A percentile compares a stretch with the other conserved stretches of the same genome.
phyloP scores from a whole-genome alignment of 257 asterid species.

The Schizonepeta tenuifolia region DNA sequence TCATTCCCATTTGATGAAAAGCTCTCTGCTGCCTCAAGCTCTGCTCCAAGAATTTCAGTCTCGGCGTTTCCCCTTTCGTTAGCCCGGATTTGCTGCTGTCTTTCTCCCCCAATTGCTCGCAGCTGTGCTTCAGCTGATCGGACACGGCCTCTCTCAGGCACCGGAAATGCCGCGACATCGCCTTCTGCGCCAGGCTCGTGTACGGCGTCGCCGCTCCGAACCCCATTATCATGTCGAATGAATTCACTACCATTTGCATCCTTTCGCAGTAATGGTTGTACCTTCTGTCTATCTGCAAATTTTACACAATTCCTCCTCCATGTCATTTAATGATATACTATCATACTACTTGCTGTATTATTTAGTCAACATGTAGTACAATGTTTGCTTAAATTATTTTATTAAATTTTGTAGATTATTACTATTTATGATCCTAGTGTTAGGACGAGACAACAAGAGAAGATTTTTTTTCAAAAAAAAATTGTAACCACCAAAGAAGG shows the following conservation, averaged over 20 bases:
- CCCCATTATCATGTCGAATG: constrained; percentile 95
- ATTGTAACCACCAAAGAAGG: too few species aligned
- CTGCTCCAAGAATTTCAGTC: constrained; percentile 76
- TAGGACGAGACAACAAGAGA: too few species aligned
- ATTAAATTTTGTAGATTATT: too few species aligned
- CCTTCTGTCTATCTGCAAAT: constrained; percentile 69
- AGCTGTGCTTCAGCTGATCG: constrained; percentile 63
- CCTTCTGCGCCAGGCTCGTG: constrained; percentile 83
- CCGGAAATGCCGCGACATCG: constrained; percentile 95
- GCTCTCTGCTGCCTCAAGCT: constrained; percentile 84
- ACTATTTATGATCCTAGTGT: too few species aligned
- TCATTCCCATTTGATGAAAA: constrained; percentile 87
- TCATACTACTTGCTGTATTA: too few species aligned
- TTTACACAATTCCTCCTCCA: too few species aligned
- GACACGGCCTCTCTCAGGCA: constrained; percentile 82
- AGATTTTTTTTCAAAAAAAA: neutral
- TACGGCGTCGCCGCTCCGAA: constrained; percentile 90
- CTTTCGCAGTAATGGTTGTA: constrained; percentile 94
- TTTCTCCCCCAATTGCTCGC: constrained; percentile 78
- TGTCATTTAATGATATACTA: too few species aligned
- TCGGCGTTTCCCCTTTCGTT: constrained; percentile 96
- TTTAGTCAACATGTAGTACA: too few species aligned
- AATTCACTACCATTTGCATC: constrained; percentile 94
- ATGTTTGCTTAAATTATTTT: too few species aligned
- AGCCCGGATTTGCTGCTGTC: constrained; percentile 67